Conservation (phyloP, 805 yeast genomes). For the Hanseniaspora pseudoguilliermondii region DNA sequence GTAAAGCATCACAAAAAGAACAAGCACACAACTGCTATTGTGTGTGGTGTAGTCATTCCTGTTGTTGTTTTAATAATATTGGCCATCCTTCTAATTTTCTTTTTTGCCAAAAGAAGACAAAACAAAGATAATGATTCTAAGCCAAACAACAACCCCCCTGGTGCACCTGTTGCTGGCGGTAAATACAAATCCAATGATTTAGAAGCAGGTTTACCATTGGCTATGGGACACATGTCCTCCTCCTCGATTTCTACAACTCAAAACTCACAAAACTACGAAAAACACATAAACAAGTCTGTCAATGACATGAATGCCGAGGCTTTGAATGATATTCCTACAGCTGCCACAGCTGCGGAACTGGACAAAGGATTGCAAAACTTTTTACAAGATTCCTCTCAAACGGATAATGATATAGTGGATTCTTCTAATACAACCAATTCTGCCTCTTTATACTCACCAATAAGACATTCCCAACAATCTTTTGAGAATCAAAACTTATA, state of each 20-base stretch:
- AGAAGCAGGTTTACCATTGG: slow-evolving; percentile 25
- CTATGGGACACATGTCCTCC: slow-evolving; percentile 24
- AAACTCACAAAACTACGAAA: slow-evolving; percentile 34
- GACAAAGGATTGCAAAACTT: slow-evolving; percentile 11
- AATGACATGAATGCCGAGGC: slow-evolving; percentile 17
- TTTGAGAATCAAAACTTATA: slow-evolving; percentile 22
- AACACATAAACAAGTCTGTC: slow-evolving; percentile 21
- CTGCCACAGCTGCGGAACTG: slow-evolving; percentile 8
- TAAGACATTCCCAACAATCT: slow-evolving; percentile 12
- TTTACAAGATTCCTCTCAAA: slow-evolving; percentile 16
- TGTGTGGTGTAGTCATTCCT: slow-evolving; percentile 81
- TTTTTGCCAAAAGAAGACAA: slow-evolving; percentile 36
- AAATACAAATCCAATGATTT: slow-evolving; percentile 22
- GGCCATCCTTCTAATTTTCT: slow-evolving; percentile 42
- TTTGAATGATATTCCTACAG: slow-evolving; percentile 14
- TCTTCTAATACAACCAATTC: slow-evolving; percentile 21
- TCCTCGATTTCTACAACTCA: slow-evolving; percentile 43
- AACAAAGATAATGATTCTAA: slow-evolving; percentile 25
- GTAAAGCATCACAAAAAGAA: slow-evolving; percentile 17
- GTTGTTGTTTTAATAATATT: slow-evolving; percentile 38
- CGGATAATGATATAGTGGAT: slow-evolving; percentile 11
- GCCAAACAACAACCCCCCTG: slow-evolving; percentile 29
- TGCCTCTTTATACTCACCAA: slow-evolving; percentile 20
- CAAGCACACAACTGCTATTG: slow-evolving; percentile 63
- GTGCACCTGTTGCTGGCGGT: slow-evolving; percentile 28